A percentile compares a stretch with the other conserved stretches of the same genome.
Evolutionary conservation across 306 rosid species (phyloP).

Genomic region (Acacia confusa): DNA sequence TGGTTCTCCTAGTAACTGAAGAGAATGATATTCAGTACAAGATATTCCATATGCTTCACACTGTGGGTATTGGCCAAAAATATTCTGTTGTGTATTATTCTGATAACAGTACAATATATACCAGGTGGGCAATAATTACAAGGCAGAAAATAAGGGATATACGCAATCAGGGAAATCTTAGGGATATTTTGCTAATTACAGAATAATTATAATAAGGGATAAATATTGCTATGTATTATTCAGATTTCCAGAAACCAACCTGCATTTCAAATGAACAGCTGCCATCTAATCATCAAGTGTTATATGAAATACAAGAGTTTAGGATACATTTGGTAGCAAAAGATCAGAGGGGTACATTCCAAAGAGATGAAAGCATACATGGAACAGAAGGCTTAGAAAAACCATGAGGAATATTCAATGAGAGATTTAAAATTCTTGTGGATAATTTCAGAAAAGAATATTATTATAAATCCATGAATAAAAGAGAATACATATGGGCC

Average conservation of each 20-base stretch:
- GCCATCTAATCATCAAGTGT: not conserved
- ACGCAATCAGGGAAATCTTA: not conserved
- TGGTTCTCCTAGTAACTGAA: slow-evolving; percentile 93
- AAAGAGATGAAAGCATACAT: not conserved
- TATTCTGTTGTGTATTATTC: not conserved
- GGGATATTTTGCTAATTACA: not conserved
- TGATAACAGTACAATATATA: not conserved
- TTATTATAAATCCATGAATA: too few species aligned
- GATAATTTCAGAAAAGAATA: too few species aligned
- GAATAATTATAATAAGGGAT: not conserved
- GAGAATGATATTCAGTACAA: slow-evolving; percentile 32
- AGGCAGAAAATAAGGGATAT: not conserved
- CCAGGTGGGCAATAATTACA: not conserved
- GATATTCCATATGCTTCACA: slow-evolving; percentile 13
- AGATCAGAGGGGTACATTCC: not conserved
- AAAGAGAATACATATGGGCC: too few species aligned
- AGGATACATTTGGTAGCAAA: not conserved
- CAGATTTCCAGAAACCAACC: not conserved
- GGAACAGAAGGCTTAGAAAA: not conserved
- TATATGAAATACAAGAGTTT: not conserved
- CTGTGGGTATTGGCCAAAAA: not conserved
- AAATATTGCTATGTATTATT: not conserved
- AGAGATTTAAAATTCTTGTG: not conserved
- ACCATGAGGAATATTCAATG: not conserved
- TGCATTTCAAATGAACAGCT: not conserved